Evolutionary conservation across 352 stramenopile genomes (phyloP).

Genomic region (Phytopythium vexans): DNA sequence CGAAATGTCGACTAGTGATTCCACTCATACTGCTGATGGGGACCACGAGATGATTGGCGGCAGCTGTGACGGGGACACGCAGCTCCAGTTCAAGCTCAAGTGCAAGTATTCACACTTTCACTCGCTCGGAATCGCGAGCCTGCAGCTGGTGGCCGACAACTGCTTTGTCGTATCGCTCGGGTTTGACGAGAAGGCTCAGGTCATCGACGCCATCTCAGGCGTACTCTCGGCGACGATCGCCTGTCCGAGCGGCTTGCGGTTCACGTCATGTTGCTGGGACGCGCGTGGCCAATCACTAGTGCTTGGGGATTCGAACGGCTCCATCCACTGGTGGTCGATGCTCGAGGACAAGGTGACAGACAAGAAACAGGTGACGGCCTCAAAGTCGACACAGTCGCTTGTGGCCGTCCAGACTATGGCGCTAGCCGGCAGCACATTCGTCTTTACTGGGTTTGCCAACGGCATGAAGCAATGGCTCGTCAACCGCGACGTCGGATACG

Average conservation of each 20-base stretch:
- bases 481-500: conserved; percentile 59
- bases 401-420: background rate
- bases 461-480: conserved; percentile 61
- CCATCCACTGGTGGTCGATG: conserved; percentile 63
- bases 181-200: conserved; percentile 69
- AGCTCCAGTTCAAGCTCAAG: conserved; percentile 55
- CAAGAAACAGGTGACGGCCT: conserved; percentile 15
- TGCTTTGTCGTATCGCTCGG: conserved; percentile 73
- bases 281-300: conserved; percentile 40
- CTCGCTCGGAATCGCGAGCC: conserved; percentile 46
- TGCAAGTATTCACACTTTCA: conserved; percentile 64
- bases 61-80: conserved; percentile 9
- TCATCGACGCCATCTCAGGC: conserved; percentile 67
- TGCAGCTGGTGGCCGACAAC: conserved; percentile 58
- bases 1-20: background rate
- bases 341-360: conserved; percentile 61
- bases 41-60: conserved; percentile 8
- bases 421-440: conserved; percentile 16
- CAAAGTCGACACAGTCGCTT: background rate
- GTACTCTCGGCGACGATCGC: conserved; percentile 50
- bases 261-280: conserved; percentile 64
- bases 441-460: conserved; percentile 37
- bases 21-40: background rate
- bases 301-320: conserved; percentile 45
- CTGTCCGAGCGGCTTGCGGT: conserved; percentile 43